Evolutionary conservation across 208 protist genomes (phyloP), one percentile per base, ranked within the genome.

Genomic region (Leishmania braziliensis): DNA sequence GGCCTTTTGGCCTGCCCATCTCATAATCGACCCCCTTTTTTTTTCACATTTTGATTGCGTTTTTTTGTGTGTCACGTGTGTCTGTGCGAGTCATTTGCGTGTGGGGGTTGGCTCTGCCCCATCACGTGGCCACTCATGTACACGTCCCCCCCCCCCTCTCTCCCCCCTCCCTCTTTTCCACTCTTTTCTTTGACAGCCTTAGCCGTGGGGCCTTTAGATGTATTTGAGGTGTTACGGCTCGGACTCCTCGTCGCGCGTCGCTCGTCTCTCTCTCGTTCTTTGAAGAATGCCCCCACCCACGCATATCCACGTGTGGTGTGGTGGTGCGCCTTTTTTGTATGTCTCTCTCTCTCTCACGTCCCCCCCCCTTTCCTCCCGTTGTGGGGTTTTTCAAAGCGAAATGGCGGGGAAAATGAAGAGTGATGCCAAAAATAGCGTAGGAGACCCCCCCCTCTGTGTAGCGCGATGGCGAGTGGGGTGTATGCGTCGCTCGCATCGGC

Each of bases 31-130:
- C 75, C 53, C 23, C 23, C 77, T 68, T 63, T 82, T 63, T 82
- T 72, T 75, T 81, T 60, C n/a, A 10, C 68, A 8, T 50, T 43
- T 72, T 29, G 20, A 10, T 29, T 43, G 68, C 39, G 68, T 72
- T 36, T 3, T 1, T 71, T 2, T 2, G 12, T 36, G 26, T 75
- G 48, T 54, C 43, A 46, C 43, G n/a, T 20, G 26, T 84, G 8
- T 81, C 29, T 56, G 43, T n/a, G 51, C 60, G 20, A 56, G 33
- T 54, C 39, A 78, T 70, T 83, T 56, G 5, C 50, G 36, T 56
- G 51, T 80, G 23, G 60, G 65, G 75, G 0, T 46, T 80, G 51
- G 56, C 81, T 36, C 78, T 77, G 29, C 62, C 8, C 12, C 4
- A 39, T 63, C 58, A 5, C 29, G 46, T 85, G 71, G 73, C 72